These are phyloP conservation scores for Pythium guiyangense DNA, from an alignment of 352 stramenopile genomes.

Conservation along the genomic window DNA sequence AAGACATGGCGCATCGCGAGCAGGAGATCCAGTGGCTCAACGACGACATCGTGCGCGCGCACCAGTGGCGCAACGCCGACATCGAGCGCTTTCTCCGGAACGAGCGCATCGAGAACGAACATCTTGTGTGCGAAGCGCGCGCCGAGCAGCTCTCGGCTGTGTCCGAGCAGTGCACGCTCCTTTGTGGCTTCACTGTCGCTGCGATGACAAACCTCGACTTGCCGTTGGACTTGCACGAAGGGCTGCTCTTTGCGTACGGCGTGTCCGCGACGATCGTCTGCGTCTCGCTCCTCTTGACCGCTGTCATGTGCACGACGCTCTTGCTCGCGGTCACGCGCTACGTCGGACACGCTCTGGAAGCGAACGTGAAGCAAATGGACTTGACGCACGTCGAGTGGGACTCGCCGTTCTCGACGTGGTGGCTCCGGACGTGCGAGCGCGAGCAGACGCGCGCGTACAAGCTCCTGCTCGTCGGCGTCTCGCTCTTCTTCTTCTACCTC, in stretches of 20 bases:
- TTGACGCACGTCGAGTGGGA: slow-evolving; percentile 38
- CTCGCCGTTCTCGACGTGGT: slow-evolving; percentile 66
- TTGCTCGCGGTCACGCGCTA: slow-evolving; percentile 68
- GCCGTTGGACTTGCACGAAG: slow-evolving; percentile 19
- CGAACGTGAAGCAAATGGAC: slow-evolving; percentile 42
- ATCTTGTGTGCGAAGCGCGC: slow-evolving; percentile 54
- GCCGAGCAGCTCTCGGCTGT: slow-evolving; percentile 67
- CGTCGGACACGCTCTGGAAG: slow-evolving; percentile 42
- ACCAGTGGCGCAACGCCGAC: slow-evolving; percentile 64
- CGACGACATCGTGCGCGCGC: slow-evolving; percentile 63
- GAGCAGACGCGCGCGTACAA: slow-evolving; percentile 72
- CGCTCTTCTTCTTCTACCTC: slow-evolving; percentile 72
- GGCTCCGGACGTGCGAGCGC: slow-evolving; percentile 57
- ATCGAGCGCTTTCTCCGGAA: slow-evolving; percentile 58
- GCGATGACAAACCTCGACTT: slow-evolving; percentile 62
- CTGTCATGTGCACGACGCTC: slow-evolving; percentile 66
- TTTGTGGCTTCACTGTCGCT: slow-evolving; percentile 67
- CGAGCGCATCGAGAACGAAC: slow-evolving; percentile 65
- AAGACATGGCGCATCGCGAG: slow-evolving; percentile 60
- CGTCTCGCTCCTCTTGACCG: slow-evolving; percentile 48
- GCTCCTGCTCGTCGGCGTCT: slow-evolving; percentile 59
- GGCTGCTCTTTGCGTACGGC: slow-evolving; percentile 43
- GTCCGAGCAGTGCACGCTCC: slow-evolving; percentile 59
- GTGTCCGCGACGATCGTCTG: slow-evolving; percentile 46
- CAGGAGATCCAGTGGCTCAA: slow-evolving; percentile 78